phyloP scores from a whole-genome alignment of 1,139 yeast species.

The Yarrowia galli region DNA sequence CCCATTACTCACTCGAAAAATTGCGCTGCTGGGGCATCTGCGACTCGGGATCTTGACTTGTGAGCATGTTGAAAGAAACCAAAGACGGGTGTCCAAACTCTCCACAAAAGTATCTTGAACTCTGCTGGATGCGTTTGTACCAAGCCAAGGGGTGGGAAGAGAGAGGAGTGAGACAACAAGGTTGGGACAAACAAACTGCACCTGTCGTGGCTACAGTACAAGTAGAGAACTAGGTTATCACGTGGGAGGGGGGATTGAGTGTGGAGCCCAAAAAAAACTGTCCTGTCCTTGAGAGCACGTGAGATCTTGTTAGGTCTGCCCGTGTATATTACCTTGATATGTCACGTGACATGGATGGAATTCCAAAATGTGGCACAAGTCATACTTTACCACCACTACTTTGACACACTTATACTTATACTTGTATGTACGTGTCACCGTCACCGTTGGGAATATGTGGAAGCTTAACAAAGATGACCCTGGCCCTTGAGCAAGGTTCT shows the following conservation, averaged over 20 bases:
- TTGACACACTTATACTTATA: no score
- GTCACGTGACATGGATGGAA: no score
- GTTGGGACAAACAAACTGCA: no score
- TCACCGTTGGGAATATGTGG: slow-evolving; percentile 2
- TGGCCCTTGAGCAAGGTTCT: not conserved
- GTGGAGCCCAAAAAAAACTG: no score
- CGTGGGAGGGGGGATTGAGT: not conserved
- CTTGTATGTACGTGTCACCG: not conserved
- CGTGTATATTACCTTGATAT: no score
- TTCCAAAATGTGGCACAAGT: no score
- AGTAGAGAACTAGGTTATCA: slow-evolving; percentile 17
- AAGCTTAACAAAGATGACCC: not conserved
- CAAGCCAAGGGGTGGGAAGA: slow-evolving; percentile 16
- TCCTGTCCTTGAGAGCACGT: no score
- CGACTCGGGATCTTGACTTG: slow-evolving; percentile 36
- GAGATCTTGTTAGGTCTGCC: no score
- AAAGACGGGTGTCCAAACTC: slow-evolving; percentile 17
- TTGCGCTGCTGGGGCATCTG: slow-evolving; percentile 38
- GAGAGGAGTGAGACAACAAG: slow-evolving; percentile 27
- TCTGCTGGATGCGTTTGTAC: slow-evolving; percentile 15
- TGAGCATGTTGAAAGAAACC: slow-evolving; percentile 37
- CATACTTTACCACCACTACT: no score
- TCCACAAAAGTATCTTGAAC: slow-evolving; percentile 33
- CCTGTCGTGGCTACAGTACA: no score
- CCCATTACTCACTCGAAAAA: slow-evolving; percentile 23